Base-by-base conservation (phyloP, 1,284 basidiomycete genomes). In the Taiwanofungus camphoratus region DNA sequence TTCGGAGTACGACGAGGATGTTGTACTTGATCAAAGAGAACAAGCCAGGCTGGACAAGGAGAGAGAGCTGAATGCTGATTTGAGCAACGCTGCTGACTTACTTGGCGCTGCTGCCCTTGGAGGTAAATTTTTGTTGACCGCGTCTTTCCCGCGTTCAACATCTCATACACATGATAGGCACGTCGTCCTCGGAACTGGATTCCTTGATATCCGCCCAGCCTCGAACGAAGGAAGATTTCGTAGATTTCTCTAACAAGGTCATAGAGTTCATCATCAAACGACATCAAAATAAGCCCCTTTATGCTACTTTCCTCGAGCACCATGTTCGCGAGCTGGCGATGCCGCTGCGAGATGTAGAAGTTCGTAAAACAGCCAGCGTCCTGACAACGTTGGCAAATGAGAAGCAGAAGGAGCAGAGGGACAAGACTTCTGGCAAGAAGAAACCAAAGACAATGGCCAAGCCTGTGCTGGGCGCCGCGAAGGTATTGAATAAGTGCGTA, bases 301-400 rank as follows among this genome's bases (percentile, higher is more conserved):
- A 90, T 61, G 60, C 84, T 2, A 55, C 76, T 1, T 95, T 96
- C 58, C 74, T 92, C 48, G 91, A 95, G 58, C 74, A 86, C 55
- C 81, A 92, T 53, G 79, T 79, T 15, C 82, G 84, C 46, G 79
- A 81, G 45, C 66, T 94, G 15, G 82, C 84, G 2, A 65, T 70
- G 48, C 79, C 87, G 11, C 72, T 96, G 41, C 85, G 82, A 50
- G 92, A 94, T 51, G 81, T 92, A 39, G 92, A 97, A 57, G 83
- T 92, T 24, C 78, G 91, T 51, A 94, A 94, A 62, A 86, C 79
- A 2, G 89, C 90, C 3, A 87, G 80, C 42, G 78, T 71, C 12
- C 68, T 97, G 41, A 90, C 87, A 15, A 83, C 88, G 2, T 70
- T 96, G 9, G 87, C 91, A 39, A 95, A 94, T 60, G 91, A 93